Base-by-base conservation (phyloP, 1,284 basidiomycete genomes). In the Ustanciosporium gigantosporum region DNA sequence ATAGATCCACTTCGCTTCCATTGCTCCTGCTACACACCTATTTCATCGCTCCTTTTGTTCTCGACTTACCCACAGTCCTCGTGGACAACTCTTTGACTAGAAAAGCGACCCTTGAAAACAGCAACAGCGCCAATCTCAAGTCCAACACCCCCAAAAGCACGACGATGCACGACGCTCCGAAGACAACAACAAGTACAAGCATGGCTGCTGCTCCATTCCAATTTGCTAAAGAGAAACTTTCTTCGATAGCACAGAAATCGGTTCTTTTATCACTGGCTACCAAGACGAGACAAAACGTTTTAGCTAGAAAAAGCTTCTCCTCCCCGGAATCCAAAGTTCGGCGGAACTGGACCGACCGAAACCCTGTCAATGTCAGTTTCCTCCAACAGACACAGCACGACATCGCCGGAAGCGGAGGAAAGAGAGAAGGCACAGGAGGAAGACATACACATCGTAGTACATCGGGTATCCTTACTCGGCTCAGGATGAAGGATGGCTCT, bases 21-120 rank as follows among this genome's bases (percentile, higher is more conserved):
- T 41, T 71, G 8, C 38, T 71, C 1, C 46, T 71, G 17, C 47
- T 70, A 13, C 68, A 70, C 32, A 72, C 70, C 14, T 72, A 72
- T 48, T 72, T 72, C 34, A 51, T 72, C 41, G 66, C 68, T 0
- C 70, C 70, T 4, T 72, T 71, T 41, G 25, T 62, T n/a, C 61
- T 57, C 5, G 58, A 53, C 35, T 58, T 62, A 25, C 46, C 62
- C 16, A 44, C 50, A 31, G 32, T 45, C 7, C 35, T 51, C 14
- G 36, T 55, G 9, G 47, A 61, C 42, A 51, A 68, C 35, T 20
- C 45, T 19, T 37, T 53, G 19, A 40, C 46, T 7, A 49, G 51
- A 2, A 34, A 39, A 15, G 53, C 49, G 14, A 52, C 59, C 21
- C 48, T 47, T 2, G 58, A 55, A 3, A 50, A 61, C 21, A 20